Evolutionary conservation across 371 early-diverging fungal genomes (phyloP).

Genomic region (Saksenaea oblongispora): DNA sequence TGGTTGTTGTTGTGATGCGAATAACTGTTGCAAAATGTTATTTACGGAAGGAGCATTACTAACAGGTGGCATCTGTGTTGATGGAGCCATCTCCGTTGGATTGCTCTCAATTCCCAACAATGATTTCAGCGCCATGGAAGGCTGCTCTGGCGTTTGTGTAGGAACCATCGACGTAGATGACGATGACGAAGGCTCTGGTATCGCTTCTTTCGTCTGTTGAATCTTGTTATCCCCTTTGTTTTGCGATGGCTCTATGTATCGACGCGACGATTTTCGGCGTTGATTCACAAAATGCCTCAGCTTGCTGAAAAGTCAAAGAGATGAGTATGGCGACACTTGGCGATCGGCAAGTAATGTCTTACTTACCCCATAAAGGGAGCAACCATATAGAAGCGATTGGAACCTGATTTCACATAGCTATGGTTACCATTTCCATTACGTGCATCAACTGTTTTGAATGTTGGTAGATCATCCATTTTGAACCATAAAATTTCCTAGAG

Average conservation of each 20-base stretch:
- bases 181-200: neutral
- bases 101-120: neutral
- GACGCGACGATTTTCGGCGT: neutral
- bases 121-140: neutral
- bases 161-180: neutral
- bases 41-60: neutral
- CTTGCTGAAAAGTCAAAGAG: slow-evolving; percentile 12
- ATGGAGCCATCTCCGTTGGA: neutral
- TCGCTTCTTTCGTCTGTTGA: neutral
- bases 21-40: neutral
- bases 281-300: neutral
- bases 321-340: neutral
- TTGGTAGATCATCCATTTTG: slow-evolving; percentile 47
- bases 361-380: slow-evolving; percentile 68
- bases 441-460: slow-evolving; percentile 34
- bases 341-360: neutral
- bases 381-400: slow-evolving; percentile 64
- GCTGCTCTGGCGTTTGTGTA: neutral
- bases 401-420: slow-evolving; percentile 28
- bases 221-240: neutral
- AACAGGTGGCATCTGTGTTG: neutral
- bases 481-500: slow-evolving; percentile 50
- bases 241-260: neutral
- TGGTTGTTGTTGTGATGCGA: neutral
- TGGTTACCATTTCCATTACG: slow-evolving; percentile 16